Conservation (phyloP, 768 basidiomycete species). For the Lactifluus piperatus region DNA sequence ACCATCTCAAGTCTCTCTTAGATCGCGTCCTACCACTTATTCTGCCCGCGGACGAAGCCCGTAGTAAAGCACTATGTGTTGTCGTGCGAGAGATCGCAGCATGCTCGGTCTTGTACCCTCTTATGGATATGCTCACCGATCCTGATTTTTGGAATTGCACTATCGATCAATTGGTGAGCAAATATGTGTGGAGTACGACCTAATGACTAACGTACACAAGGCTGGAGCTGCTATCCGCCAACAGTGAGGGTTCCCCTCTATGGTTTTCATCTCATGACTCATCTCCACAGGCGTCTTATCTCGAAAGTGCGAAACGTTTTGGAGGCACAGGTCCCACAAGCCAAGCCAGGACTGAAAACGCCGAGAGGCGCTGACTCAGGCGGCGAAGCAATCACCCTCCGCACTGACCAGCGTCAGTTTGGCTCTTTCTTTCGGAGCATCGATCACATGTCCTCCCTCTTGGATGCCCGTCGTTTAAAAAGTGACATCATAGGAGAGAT, state of each 20-base stretch:
- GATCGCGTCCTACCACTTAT: constrained; percentile 64
- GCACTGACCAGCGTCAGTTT: constrained; percentile 75
- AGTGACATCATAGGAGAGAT: constrained; percentile 93
- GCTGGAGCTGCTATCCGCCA: constrained; percentile 65
- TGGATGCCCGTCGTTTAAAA: constrained; percentile 85
- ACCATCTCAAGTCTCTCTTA: constrained; percentile 64
- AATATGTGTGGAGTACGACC: not conserved
- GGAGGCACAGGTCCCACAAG: constrained; percentile 66
- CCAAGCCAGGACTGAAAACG: constrained; percentile 36
- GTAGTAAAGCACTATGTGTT: constrained; percentile 60
- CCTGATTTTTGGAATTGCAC: constrained; percentile 96
- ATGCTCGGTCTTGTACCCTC: constrained; percentile 74
- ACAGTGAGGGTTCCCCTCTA: constrained; percentile 48
- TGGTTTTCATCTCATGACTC: constrained; percentile 4
- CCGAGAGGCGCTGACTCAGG: constrained; percentile 29
- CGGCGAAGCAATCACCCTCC: constrained; percentile 70
- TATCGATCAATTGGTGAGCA: constrained; percentile 83
- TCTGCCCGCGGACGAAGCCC: constrained; percentile 66
- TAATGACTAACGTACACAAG: constrained; percentile 26
- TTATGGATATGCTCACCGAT: constrained; percentile 90
- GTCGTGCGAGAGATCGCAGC: constrained; percentile 76
- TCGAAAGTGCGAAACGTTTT: constrained; percentile 80
- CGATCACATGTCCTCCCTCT: constrained; percentile 64
- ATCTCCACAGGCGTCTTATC: constrained; percentile 56
- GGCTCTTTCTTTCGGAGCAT: constrained; percentile 89